Evolutionary conservation across 2,329 filamentous ascomycete genomes (phyloP).

Genomic region (Trichoderma sp.): DNA sequence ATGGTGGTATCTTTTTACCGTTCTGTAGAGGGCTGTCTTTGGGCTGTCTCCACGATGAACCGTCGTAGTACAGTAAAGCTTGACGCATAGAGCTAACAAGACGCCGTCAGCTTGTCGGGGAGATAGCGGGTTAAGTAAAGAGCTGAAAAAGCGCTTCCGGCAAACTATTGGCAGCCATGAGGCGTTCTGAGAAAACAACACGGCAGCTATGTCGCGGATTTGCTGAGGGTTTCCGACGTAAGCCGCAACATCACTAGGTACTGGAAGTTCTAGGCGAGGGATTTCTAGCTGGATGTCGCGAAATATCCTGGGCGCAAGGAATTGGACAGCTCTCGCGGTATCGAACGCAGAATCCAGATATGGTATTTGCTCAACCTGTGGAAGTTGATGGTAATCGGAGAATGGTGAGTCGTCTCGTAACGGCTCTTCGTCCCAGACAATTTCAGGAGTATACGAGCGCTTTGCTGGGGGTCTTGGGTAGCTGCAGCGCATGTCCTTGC

Average conservation of each 20-base stretch:
- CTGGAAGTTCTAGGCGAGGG: not conserved
- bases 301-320: not conserved
- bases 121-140: not conserved
- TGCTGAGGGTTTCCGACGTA: not conserved
- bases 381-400: not conserved
- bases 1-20: not conserved
- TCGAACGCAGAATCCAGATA: not conserved
- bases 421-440: not conserved
- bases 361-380: not conserved
- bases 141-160: not conserved
- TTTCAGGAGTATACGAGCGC: not conserved
- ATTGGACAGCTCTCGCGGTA: not conserved
- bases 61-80: not conserved
- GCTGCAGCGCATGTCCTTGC: not conserved
- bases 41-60: not conserved
- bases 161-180: slow-evolving; percentile 3
- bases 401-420: not conserved
- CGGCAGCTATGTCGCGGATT: not conserved
- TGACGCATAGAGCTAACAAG: not conserved
- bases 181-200: not conserved
- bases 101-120: not conserved
- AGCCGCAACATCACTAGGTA: not conserved
- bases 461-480: slow-evolving; percentile 1
- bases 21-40: not conserved
- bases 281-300: not conserved